A percentile compares a stretch with the other conserved stretches of the same genome.
These are phyloP conservation scores for Nitzschia sp. DNA, from an alignment of 108 stramenopile species.

Conservation along the genomic window DNA sequence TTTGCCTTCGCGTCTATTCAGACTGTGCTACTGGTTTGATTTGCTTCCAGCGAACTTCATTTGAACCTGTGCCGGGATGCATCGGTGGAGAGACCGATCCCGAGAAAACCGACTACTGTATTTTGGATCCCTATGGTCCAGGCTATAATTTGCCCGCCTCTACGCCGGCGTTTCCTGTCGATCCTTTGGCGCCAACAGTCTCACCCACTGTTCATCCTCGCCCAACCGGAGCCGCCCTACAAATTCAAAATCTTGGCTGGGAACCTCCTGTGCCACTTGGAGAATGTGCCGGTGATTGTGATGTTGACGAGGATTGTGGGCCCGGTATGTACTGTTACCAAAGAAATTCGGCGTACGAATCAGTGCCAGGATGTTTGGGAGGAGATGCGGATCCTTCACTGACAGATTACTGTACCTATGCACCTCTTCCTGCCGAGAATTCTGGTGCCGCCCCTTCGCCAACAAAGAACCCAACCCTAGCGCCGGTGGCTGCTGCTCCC, in stretches of 20 bases:
- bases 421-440: background rate
- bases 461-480: slow-evolving; percentile 1
- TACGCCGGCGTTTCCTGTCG: background rate
- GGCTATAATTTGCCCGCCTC: slow-evolving; percentile 31
- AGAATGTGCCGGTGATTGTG: slow-evolving; percentile 51
- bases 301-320: slow-evolving; percentile 44
- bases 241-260: slow-evolving; percentile 34
- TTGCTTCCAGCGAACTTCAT: slow-evolving; percentile 33
- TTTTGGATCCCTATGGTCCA: slow-evolving; percentile 32
- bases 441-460: slow-evolving; percentile 2
- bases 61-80: slow-evolving; percentile 46
- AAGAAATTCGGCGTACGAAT: slow-evolving; percentile 25
- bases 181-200: slow-evolving; percentile 15
- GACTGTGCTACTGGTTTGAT: slow-evolving; percentile 39
- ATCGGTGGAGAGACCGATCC: slow-evolving; percentile 31
- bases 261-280: slow-evolving; percentile 26
- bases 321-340: slow-evolving; percentile 38
- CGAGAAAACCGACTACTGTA: slow-evolving; percentile 36
- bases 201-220: slow-evolving; percentile 11
- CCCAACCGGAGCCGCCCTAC: slow-evolving; percentile 6
- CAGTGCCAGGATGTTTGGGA: slow-evolving; percentile 42
- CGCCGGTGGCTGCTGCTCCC: slow-evolving; percentile 3
- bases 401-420: slow-evolving; percentile 33
- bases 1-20: no score
- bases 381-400: slow-evolving; percentile 31